Evolutionary conservation across 805 yeast species (phyloP).

Genomic region (Lipomyces japonicus): DNA sequence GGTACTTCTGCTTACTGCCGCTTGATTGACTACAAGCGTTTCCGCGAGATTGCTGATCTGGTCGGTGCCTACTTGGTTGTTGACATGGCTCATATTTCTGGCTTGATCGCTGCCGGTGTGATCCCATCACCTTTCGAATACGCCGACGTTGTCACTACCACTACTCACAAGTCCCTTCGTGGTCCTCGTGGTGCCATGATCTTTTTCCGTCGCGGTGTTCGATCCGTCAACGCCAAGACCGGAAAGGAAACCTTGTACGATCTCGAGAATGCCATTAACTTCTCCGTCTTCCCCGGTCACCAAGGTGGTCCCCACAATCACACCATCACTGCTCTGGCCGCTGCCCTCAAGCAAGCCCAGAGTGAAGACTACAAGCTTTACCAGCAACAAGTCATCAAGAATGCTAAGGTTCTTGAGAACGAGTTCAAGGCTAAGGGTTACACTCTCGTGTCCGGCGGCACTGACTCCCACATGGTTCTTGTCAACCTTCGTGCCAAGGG

Average conservation of each 20-base stretch:
- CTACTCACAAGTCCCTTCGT: slow-evolving; percentile 97
- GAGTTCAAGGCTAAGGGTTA: slow-evolving; percentile 71
- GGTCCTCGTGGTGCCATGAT: slow-evolving; percentile 99
- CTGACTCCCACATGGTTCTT: slow-evolving; percentile 95
- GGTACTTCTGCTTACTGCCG: slow-evolving; percentile 99
- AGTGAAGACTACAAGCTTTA: slow-evolving; percentile 87
- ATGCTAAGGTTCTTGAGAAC: slow-evolving; percentile 77
- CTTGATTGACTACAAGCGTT: slow-evolving; percentile 91
- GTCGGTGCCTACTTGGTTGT: slow-evolving; percentile 95
- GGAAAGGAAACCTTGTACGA: slow-evolving; percentile 91
- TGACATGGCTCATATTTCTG: slow-evolving; percentile 99
- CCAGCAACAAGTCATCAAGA: slow-evolving; percentile 81
- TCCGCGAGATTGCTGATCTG: slow-evolving; percentile 93
- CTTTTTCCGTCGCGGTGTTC: slow-evolving; percentile 93
- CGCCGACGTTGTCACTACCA: slow-evolving; percentile 96
- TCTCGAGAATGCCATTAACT: slow-evolving; percentile 91
- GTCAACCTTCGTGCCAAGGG: slow-evolving; percentile 84
- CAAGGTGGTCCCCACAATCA: slow-evolving; percentile 99
- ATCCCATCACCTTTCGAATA: slow-evolving; percentile 95
- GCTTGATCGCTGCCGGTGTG: slow-evolving; percentile 92
- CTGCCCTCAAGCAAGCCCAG: slow-evolving; percentile 91
- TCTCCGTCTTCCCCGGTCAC: slow-evolving; percentile 99
- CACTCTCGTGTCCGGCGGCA: slow-evolving; percentile 86
- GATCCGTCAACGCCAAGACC: slow-evolving; percentile 79
- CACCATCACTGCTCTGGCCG: slow-evolving; percentile 95